Evolutionary conservation across 257 asterid genomes (phyloP), one percentile per base, ranked within the genome.

Genomic region (Nicotiana sylvestris): DNA sequence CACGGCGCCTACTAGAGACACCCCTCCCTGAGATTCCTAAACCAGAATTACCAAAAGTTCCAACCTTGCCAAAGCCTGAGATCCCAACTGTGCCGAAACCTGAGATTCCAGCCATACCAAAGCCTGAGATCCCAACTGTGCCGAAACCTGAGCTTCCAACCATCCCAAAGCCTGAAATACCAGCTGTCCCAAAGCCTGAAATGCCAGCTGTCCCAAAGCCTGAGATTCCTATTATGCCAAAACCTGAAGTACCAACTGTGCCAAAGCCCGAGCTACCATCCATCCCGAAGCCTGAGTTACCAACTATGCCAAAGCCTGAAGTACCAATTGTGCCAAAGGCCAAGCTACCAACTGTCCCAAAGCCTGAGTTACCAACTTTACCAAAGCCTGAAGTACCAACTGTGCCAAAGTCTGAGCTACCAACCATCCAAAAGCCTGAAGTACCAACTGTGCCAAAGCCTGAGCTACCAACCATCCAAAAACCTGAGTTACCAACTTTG

Each of bases 281-380:
- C 4, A 4, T 85, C 2, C 77, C 87, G 6, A 77, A 39, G n/a
- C 9, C n/a, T 74, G 80, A 37, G 6, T 3, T 32, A 0, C 13
- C 77, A 4, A 5, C 32, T 61, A 1, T 68, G 60, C 6, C 32
- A 80, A 55, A 77, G 29, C 81, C 66, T 0, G 57, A 86, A 55
- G 2, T 86, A 3, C 88, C 89, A 17, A 5, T 74, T 2, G 16
- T 81, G 7, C 90, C 88, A 17, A 83, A 88, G 18, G 86, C 88
- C 3, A 84, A 86, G 7, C 85, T 84, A 0, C 87, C 88, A 4
- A 29, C 62, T 0, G 0, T 87, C 30, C 88, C 88, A 3, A 90
- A 87, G 9, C 81, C 82, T 1, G 82, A 82, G 27, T 0, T 85
- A 0, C 88, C 90, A 25, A 11, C 43, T 12, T 8, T 84, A 11